Evolutionary conservation across 352 stramenopile species (phyloP), one percentile per base, ranked within the genome.

Genomic region (Phytophthora capsici): DNA sequence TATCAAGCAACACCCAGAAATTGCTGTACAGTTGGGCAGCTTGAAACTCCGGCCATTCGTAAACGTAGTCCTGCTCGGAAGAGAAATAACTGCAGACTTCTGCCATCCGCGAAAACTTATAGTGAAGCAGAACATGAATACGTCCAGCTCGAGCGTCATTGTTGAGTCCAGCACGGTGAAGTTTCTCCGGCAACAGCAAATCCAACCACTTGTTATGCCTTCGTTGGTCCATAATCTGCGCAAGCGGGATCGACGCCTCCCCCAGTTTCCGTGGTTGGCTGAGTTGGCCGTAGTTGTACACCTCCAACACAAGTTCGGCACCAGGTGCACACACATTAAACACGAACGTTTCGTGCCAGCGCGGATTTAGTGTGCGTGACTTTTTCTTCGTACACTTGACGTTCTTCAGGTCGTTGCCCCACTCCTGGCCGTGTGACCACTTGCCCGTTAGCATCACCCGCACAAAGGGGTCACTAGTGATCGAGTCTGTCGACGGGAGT

Each of bases 191-290:
- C 3, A 95, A 63, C 40, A 91, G 70, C 30, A 95, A 61, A 65
- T 95, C 86, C 26, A 95, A 71, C 86, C 86, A 95, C 59, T 95
- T 95, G 73, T 95, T 95, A 68, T 95, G 86, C 22, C 86, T 74
- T 17, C 86, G 78, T 60, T 95, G 86, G 52, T 95, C 86, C 86
- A 95, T 95, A 59, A 95, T 82, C 63, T 92, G 73, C 16, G 73
- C 80, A 13, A 95, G 69, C 34, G 84, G 80, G 28, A 95, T 87
- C 22, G 76, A 80, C 16, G 84, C 82, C 57, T 95, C 84, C n/a
- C 86, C 86, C 6, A 95, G 75, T 53, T 95, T 95, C 12, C 83
- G 93, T 6, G 86, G 84, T 48, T 93, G 86, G 37, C 82, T 90
- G 47, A 95, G 57, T 59, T 95, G 86, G 0, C 86, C 86, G 44